Percentiles rank a stretch among this genome's conserved stretches.
phyloP scores from a whole-genome alignment of 805 yeast species.

The Blastobotrys chiropterorum region DNA sequence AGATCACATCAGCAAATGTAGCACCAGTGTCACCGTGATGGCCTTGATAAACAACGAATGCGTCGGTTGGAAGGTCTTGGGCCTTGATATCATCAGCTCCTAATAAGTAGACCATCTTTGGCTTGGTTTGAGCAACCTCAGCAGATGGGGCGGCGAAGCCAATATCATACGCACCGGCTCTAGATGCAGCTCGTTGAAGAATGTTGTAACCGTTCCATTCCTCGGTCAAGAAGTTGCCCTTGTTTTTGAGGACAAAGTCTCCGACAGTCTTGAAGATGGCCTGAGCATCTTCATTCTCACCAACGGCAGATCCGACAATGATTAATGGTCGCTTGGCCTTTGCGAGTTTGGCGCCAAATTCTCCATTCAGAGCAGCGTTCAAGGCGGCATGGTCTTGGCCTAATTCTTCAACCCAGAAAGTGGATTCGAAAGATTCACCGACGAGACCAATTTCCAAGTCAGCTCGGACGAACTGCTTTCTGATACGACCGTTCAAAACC shows the following conservation, averaged over 20 bases:
- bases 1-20: slow-evolving; percentile 76
- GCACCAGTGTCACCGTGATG: slow-evolving; percentile 92
- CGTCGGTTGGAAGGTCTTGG: slow-evolving; percentile 69
- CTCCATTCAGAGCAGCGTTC: slow-evolving; percentile 55
- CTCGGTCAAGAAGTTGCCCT: slow-evolving; percentile 54
- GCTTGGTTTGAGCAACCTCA: slow-evolving; percentile 42
- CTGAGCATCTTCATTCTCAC: slow-evolving; percentile 57
- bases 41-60: slow-evolving; percentile 85
- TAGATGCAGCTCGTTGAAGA: slow-evolving; percentile 80
- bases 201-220: slow-evolving; percentile 80
- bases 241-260: slow-evolving; percentile 48
- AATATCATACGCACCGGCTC: slow-evolving; percentile 79
- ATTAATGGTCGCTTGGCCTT: slow-evolving; percentile 69
- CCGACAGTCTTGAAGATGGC: slow-evolving; percentile 56
- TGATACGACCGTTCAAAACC: slow-evolving; percentile 74
- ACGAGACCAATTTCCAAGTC: slow-evolving; percentile 60
- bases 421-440: slow-evolving; percentile 73
- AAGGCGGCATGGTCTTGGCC: slow-evolving; percentile 58
- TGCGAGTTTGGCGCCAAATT: slow-evolving; percentile 59
- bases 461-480: slow-evolving; percentile 72
- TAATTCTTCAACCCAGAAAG: slow-evolving; percentile 57
- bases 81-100: slow-evolving; percentile 79
- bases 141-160: slow-evolving; percentile 59
- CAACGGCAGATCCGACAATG: slow-evolving; percentile 74
- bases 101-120: slow-evolving; percentile 72